Percentiles rank a stretch among this genome's conserved stretches.
Evolutionary conservation across 139 green algal species (phyloP).

Genomic region (Tetradesmus lagerheimii): DNA sequence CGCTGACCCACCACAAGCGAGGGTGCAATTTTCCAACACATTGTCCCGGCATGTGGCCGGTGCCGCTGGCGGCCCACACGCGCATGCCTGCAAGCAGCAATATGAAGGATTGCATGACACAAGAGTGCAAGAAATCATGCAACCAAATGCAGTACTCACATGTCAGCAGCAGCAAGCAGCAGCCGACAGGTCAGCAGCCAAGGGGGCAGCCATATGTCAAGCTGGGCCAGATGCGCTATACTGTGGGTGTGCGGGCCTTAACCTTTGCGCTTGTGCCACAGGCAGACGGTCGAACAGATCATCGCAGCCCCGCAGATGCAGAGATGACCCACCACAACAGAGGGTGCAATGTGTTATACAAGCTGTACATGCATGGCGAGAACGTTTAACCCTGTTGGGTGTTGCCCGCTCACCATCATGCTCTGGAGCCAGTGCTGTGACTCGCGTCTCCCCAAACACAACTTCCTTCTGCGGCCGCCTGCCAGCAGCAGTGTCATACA

Average conservation of each 20-base stretch:
- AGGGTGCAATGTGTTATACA: too few species aligned
- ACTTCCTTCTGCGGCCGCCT: slow-evolving; percentile 75
- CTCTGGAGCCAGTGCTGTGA: slow-evolving; percentile 65
- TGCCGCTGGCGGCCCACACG: slow-evolving; percentile 75
- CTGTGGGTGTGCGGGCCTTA: too few species aligned
- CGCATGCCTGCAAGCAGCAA: slow-evolving; percentile 53
- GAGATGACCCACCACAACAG: too few species aligned
- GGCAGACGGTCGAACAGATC: neutral
- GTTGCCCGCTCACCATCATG: slow-evolving; percentile 49
- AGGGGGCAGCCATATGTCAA: neutral
- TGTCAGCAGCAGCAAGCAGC: too few species aligned
- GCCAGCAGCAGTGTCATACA: slow-evolving; percentile 56
- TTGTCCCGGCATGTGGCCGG: slow-evolving; percentile 70
- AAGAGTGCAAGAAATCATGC: too few species aligned
- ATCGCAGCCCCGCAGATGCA: too few species aligned
- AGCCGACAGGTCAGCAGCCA: neutral
- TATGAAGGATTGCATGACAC: too few species aligned
- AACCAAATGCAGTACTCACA: too few species aligned
- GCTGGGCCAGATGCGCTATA: neutral
- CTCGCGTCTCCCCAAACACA: slow-evolving; percentile 60
- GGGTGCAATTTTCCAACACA: too few species aligned
- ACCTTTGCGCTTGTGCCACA: neutral
- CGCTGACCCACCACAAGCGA: too few species aligned
- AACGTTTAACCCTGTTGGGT: neutral
- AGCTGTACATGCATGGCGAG: neutral